Evolutionary conservation across 1,284 basidiomycete species (phyloP), one percentile per base, ranked within the genome.

Genomic region (Coniferiporia weirii): DNA sequence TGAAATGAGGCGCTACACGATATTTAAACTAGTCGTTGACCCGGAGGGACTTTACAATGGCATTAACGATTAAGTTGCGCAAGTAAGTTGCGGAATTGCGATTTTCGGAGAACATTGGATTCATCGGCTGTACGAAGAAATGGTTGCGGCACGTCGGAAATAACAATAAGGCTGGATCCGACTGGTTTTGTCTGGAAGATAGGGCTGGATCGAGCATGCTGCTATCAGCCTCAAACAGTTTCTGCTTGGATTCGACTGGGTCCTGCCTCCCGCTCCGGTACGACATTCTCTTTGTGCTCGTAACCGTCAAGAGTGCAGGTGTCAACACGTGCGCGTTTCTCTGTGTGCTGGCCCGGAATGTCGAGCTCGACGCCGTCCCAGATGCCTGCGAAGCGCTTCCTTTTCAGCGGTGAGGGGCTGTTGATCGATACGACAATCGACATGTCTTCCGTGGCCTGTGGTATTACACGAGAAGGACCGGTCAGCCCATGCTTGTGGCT

Each of bases 361-460:
- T 22, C 13, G 13, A 47, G 32, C 10, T 55, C 44, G 13, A 49
- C 46, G 17, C 50, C 52, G 22, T 59, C 52, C 57, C 57, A 59
- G 13, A 59, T 40, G 9, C 52, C 57, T 3, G 57, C 57, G 46
- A 59, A 59, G 22, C 57, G 40, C 57, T 59, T 59, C 5, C 57
- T 40, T 36, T 59, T 59, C n/a, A 44, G n/a, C 9, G 17, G 32
- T 19, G 46, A 36, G 13, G 36, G 57, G 17, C 51, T 50, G 19
- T 27, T 50, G 49, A 44, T 54, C 9, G n/a, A 20, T 40, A 17
- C 27, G 38, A 15, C 36, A 20, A 54, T 17, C 10, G 55, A 57
- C 47, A 57, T 38, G 38, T 57, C 55, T 50, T 57, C 55, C 13
- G 57, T 59, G n/a, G 57, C 46, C 57, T 59, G 51, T 12, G 46